Evolutionary conservation across 768 basidiomycete genomes (phyloP), one percentile per base, ranked within the genome.

Genomic region (Podaxis carcinomalis): DNA sequence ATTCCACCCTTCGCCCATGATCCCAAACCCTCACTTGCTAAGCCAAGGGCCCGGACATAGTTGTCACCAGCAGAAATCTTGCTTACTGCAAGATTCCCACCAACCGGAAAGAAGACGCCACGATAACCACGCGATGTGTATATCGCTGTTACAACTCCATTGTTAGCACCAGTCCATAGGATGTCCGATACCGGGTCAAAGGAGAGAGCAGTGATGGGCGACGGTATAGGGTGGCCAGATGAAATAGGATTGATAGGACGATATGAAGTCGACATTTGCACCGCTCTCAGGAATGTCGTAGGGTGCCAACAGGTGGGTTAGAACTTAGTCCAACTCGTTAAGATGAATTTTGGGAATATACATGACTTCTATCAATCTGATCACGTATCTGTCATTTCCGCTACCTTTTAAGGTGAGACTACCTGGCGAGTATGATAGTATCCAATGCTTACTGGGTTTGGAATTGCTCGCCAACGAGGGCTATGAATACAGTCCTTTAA

Each of bases 131-230:
- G 80, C 32, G 81, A 71, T 44, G 85, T 80, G 74, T 91, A 86
- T 69, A 87, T 83, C 1, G 90, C 88, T 42, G 80, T 71, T 62
- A 97, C 81, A 59, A 77, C 77, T 2, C 96, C 95, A 28, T 83
- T 74, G 60, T 86, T 84, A 7, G 83, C 80, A 32, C 95, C 95
- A 51, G 88, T 78, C 94, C 95, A 97, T 37, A 99, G 76, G 5
- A 89, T 84, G 72, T 98, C 95, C 0, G 93, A 92, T 21, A 90
- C 87, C 6, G 93, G 89, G 73, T 99, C 96, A 71, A 98, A 95
- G 0, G 88, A 84, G 59, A 97, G 79, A 0, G 92, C 84, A 23
- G 90, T 88, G 51, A 90, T 79, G 25, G 88, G 44, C 14, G 65
- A 53, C 10, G 61, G 65, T 23, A 66, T 32, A 25, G 65, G 57